These are phyloP conservation scores for Phytophthora colocasiae DNA, from an alignment of 352 stramenopile species.

Conservation along the genomic window DNA sequence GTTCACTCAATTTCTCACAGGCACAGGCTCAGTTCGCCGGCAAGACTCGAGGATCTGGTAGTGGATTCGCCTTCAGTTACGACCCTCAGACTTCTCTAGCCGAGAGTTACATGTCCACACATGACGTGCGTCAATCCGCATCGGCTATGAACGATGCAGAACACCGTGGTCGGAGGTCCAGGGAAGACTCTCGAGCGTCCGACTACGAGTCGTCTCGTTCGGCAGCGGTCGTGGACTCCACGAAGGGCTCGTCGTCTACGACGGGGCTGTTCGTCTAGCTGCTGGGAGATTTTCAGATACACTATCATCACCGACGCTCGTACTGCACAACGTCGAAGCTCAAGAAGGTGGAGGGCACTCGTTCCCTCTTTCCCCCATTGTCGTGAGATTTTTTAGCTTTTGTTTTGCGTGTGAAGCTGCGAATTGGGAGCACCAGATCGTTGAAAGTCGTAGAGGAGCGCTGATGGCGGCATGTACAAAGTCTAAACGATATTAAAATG, in stretches of 20 bases:
- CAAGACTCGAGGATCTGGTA: conserved; percentile 72
- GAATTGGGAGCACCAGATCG: conserved; percentile 10
- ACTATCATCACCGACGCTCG: conserved; percentile 35
- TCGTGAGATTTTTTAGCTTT: conserved; percentile 27
- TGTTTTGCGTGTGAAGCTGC: conserved; percentile 28
- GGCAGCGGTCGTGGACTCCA: conserved; percentile 39
- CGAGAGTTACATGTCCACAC: conserved; percentile 83
- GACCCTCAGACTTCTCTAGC: conserved; percentile 80
- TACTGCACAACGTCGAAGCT: conserved; percentile 20
- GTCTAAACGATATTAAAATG: conserved; percentile 21
- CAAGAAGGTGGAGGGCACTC: neutral
- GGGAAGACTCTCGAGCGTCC: conserved; percentile 76
- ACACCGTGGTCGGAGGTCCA: conserved; percentile 59
- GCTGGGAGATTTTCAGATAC: conserved; percentile 22
- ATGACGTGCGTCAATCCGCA: conserved; percentile 59
- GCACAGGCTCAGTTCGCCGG: conserved; percentile 20
- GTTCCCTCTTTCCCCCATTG: neutral
- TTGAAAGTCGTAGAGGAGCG: conserved; percentile 21
- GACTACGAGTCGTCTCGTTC: conserved; percentile 57
- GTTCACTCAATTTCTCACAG: conserved; percentile 3
- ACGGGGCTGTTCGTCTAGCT: conserved; percentile 50
- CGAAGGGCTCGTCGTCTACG: conserved; percentile 44
- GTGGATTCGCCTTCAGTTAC: conserved; percentile 86
- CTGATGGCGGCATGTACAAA: conserved; percentile 22
- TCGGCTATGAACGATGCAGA: conserved; percentile 76